Evolutionary conservation across 345 rosid genomes (phyloP).

Genomic region (Firmiana major): DNA sequence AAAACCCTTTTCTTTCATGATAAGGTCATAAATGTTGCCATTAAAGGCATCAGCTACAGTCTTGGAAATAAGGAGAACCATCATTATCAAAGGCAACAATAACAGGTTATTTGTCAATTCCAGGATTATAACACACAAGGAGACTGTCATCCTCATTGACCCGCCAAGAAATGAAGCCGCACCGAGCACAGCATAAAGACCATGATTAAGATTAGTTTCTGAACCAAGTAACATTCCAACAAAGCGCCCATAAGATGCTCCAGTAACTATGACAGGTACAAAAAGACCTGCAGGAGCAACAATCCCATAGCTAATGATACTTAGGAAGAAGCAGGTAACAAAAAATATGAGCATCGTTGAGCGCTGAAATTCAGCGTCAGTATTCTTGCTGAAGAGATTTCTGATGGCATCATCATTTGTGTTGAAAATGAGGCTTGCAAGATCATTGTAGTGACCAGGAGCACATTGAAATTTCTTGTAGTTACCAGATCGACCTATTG

Average conservation of each 20-base stretch:
- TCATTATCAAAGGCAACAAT: constrained; percentile 84
- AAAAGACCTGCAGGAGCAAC: constrained; percentile 90
- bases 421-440: constrained; percentile 95
- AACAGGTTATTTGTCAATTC: constrained; percentile 87
- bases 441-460: constrained; percentile 74
- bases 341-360: constrained; percentile 65
- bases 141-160: constrained; percentile 94
- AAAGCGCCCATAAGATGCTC: constrained; percentile 86
- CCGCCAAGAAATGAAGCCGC: constrained; percentile 95
- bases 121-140: constrained; percentile 75
- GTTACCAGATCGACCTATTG: constrained; percentile 88
- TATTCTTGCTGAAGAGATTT: constrained; percentile 89
- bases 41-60: constrained; percentile 90
- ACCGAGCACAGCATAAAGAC: constrained; percentile 88
- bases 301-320: constrained; percentile 77
- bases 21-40: constrained; percentile 72
- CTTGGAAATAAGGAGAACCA: constrained; percentile 88
- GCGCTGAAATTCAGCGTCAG: constrained; percentile 69
- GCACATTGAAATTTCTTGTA: constrained; percentile 90
- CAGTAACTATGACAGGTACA: constrained; percentile 85
- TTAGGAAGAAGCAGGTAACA: constrained; percentile 66
- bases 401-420: constrained; percentile 85
- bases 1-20: constrained; percentile 86
- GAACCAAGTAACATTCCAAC: constrained; percentile 75
- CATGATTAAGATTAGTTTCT: constrained; percentile 59